phyloP scores from a whole-genome alignment of 805 yeast genomes.

The Sungouiozyma intestinalis region DNA sequence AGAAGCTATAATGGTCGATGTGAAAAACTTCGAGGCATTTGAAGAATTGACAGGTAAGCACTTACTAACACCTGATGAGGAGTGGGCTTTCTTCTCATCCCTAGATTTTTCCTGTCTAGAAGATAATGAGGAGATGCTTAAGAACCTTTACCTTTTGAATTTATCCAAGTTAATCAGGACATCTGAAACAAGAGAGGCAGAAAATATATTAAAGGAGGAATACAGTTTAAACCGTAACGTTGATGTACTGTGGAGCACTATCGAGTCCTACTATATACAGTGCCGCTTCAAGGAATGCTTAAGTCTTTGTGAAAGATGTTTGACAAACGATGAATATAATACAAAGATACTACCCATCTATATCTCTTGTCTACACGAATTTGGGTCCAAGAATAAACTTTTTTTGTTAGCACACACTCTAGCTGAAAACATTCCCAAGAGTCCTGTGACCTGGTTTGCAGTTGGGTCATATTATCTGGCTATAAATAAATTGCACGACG shows the following conservation, averaged over 20 bases:
- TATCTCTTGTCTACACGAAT: slow-evolving; percentile 73
- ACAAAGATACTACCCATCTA: slow-evolving; percentile 66
- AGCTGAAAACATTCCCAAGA: slow-evolving; percentile 74
- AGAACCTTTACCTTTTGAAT: slow-evolving; percentile 61
- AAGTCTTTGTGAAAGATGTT: slow-evolving; percentile 53
- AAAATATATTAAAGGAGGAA: slow-evolving; percentile 54
- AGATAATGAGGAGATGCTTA: slow-evolving; percentile 73
- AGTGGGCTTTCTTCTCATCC: slow-evolving; percentile 64
- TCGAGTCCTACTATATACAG: slow-evolving; percentile 61
- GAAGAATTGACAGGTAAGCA: slow-evolving; percentile 63
- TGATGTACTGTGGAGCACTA: slow-evolving; percentile 58
- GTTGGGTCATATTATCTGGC: slow-evolving; percentile 84
- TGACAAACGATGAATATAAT: slow-evolving; percentile 56
- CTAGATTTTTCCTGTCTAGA: slow-evolving; percentile 54
- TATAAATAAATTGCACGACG: slow-evolving; percentile 63
- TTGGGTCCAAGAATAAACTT: slow-evolving; percentile 71
- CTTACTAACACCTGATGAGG: slow-evolving; percentile 72
- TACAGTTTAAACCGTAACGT: slow-evolving; percentile 58
- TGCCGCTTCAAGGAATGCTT: slow-evolving; percentile 73
- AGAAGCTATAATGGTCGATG: slow-evolving; percentile 81
- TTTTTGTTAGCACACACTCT: slow-evolving; percentile 74
- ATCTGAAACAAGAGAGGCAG: slow-evolving; percentile 52
- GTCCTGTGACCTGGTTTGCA: slow-evolving; percentile 82
- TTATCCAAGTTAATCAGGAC: slow-evolving; percentile 63
- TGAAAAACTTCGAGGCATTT: slow-evolving; percentile 88